Conservation (phyloP, 2,329 filamentous ascomycete species). For the Nothomitra cinnamomea region DNA sequence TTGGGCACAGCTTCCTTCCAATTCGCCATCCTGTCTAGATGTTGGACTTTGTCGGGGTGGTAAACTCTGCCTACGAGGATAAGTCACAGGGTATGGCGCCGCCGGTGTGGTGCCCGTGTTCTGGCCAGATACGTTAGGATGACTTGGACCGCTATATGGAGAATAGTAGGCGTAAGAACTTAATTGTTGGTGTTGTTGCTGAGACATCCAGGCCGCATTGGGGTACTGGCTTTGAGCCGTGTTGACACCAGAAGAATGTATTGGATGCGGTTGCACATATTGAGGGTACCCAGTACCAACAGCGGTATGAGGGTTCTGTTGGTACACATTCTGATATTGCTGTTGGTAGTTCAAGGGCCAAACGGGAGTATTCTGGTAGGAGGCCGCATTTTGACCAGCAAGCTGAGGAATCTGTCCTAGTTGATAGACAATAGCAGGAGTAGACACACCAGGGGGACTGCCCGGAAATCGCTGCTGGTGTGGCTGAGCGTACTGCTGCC, state of each 20-base stretch:
- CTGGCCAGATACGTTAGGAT: background rate
- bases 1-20: background rate
- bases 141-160: background rate
- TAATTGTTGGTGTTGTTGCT: background rate
- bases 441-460: conserved; percentile 16
- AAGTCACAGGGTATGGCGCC: background rate
- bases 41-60: background rate
- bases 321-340: background rate
- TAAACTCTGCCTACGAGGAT: background rate
- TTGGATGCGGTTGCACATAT: conserved; percentile 1
- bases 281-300: conserved; percentile 1
- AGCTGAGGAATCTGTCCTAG: conserved; percentile 22
- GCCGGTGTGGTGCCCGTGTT: background rate
- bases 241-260: background rate
- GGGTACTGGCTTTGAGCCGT: background rate
- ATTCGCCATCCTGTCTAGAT: background rate
- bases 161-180: conserved; percentile 1
- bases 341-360: conserved; percentile 1
- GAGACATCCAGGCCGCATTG: background rate
- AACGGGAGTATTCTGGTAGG: background rate
- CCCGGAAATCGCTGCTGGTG: conserved; percentile 18
- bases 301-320: background rate
- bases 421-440: conserved; percentile 24
- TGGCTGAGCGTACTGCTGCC: background rate
- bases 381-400: conserved; percentile 13